Evolutionary conservation across 768 basidiomycete genomes (phyloP), one percentile per base, ranked within the genome.

Genomic region (Boletus rufocinnamomeus): DNA sequence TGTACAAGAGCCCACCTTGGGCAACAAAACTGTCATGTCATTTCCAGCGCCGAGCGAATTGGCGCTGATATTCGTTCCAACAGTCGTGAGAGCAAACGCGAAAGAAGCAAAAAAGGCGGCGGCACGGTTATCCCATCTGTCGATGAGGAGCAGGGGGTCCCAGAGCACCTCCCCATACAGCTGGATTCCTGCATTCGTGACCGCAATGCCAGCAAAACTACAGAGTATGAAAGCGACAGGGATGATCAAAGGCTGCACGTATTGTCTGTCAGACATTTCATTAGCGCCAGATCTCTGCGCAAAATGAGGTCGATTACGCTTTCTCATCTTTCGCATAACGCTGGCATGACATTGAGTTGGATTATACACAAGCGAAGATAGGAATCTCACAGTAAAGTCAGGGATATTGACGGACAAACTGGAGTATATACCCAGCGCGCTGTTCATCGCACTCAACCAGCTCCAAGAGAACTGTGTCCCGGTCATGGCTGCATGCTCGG

Each of bases 31-130:
- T 4, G 86, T 89, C 77, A 94, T 83, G 69, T 95, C 93, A 67
- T 94, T 95, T 6, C 88, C 92, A 3, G 91, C 89, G 23, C 79
- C 77, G 50, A 86, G 78, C 7, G 83, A 82, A 72, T 87, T 87
- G 11, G 86, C 85, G 17, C 84, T 82, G 61, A 84, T 77, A 55
- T 82, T 82, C 52, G 77, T 78, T 30, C 73, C 75, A 11, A 64
- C 56, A 1, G 66, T 73, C 11, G 70, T 52, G 34, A 69, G 62
- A 38, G 81, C 77, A 67, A 93, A 93, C 38, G 84, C 81, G 69
- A 91, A 85, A 0, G 89, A 80, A 7, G 85, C 85, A 67, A 95
- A 95, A 78, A 95, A 95, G 8, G 87, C 85, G 0, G 88, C 91
- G 0, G 90, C 86, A 35, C 94, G 86, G 71, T 91, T 94, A 63